These are phyloP conservation scores for Drosera spatulata DNA, from an alignment of 179 eudicot genomes.

Conservation along the genomic window DNA sequence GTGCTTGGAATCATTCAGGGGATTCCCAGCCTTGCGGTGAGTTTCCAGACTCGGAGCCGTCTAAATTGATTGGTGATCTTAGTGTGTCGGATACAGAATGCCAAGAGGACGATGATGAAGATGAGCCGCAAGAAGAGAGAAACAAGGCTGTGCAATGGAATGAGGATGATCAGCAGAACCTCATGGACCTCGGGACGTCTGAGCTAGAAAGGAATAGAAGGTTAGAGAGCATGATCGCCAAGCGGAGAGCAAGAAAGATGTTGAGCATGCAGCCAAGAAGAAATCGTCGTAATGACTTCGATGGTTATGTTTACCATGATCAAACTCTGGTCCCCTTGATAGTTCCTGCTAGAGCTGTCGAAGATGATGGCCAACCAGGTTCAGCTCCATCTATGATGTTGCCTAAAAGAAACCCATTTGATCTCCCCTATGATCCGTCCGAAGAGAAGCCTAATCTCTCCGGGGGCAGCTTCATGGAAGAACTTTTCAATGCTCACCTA, in stretches of 20 bases:
- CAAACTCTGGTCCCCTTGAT: slow-evolving; percentile 14
- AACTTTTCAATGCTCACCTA: slow-evolving; percentile 25
- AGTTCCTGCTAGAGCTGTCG: slow-evolving; percentile 13
- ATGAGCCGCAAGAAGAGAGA: slow-evolving; percentile 12
- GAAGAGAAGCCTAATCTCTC: slow-evolving; percentile 70
- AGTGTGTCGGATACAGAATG: slow-evolving; percentile 22
- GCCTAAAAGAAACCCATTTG: slow-evolving; percentile 56
- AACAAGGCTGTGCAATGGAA: slow-evolving; percentile 39
- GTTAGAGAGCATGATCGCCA: slow-evolving; percentile 58
- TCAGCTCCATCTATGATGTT: slow-evolving; percentile 57
- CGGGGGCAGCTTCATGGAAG: slow-evolving; percentile 62
- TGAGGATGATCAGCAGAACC: slow-evolving; percentile 46
- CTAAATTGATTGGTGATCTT: slow-evolving; percentile 8
- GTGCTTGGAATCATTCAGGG: slow-evolving; percentile 2
- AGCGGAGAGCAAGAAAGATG: slow-evolving; percentile 41
- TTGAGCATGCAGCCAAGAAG: slow-evolving; percentile 40
- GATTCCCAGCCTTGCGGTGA: neutral
- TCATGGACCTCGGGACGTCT: slow-evolving; percentile 41
- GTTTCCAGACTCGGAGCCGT: neutral
- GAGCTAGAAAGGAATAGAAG: slow-evolving; percentile 56
- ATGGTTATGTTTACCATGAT: slow-evolving; percentile 9
- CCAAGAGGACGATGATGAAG: slow-evolving; percentile 16
- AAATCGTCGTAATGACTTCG: slow-evolving; percentile 14
- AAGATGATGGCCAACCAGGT: slow-evolving; percentile 26
- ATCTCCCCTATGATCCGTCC: slow-evolving; percentile 72